Evolutionary conservation across 1,139 yeast species (phyloP), one percentile per base, ranked within the genome.

Genomic region (Arxiozyma slooffiae): DNA sequence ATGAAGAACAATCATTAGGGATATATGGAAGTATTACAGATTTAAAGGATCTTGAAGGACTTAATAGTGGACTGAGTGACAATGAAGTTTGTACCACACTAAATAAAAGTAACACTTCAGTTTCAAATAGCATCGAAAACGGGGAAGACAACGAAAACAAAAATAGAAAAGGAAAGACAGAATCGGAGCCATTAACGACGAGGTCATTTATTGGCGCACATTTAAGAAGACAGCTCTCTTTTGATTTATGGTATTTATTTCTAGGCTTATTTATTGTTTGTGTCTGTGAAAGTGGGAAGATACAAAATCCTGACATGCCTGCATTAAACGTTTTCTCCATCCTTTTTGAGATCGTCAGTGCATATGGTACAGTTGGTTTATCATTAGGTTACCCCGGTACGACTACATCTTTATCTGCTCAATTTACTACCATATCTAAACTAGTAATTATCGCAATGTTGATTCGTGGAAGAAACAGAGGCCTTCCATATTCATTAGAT

Each of bases 1-100:
- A 92, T 67, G 98, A 92, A 63, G 98, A 92, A 63, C 97, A 89
- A 64, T 85, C 96, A 0, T 72, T 92, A 54, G 97, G 97, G n/a
- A 78, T 89, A 11, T 90, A 53, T 37, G 44, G 41, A 1, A 20
- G 49, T n/a, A 40, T 24, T 11, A 20, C 30, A 11, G 40, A 40
- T 9, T 16, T 36, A 21, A 21, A 20, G 62, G 59, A 57, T 22
- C 42, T 49, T 44, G 52, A 53, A 41, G 24, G 43, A 48, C 38
- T 45, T 42, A 17, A 50, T 43, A 26, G 14, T 41, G 9, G n/a
- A 38, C 30, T 34, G 23, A 34, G 37, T 23, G 41, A 43, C 20
- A 56, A 18, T 8, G 37, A n/a, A 3, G 40, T 36, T 4, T 5
- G 23, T 34, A n/a, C 34, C 7, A 23, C 21, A 24, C 14, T 9